Evolutionary conservation across 106 monocot species (phyloP).

Genomic region (Dendrobium nobile): DNA sequence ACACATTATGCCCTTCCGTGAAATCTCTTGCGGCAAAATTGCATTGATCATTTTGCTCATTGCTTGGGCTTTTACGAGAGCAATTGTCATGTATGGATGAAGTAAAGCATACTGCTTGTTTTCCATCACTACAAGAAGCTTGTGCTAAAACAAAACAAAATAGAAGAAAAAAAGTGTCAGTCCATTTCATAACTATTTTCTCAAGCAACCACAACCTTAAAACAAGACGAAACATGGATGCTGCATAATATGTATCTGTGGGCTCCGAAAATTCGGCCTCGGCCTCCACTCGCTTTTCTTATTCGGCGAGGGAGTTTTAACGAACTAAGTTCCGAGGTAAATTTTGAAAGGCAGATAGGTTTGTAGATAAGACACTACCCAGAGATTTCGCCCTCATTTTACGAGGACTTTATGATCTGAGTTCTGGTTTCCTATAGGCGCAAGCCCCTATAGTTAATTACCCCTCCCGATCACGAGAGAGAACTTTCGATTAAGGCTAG

Average conservation of each 20-base stretch:
- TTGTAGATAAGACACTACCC: too few species aligned
- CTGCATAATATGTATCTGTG: background rate
- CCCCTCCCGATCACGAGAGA: too few species aligned
- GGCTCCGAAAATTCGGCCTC: too few species aligned
- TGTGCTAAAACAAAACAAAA: background rate
- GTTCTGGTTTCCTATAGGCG: too few species aligned
- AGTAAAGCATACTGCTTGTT: background rate
- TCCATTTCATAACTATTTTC: background rate
- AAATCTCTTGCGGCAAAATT: background rate
- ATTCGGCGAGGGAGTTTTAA: too few species aligned
- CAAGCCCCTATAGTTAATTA: too few species aligned
- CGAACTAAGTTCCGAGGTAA: too few species aligned
- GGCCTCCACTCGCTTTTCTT: too few species aligned
- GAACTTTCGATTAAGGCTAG: too few species aligned
- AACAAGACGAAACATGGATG: background rate
- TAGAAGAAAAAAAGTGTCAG: background rate
- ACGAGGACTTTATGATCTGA: too few species aligned
- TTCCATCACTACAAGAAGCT: background rate
- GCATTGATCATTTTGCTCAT: background rate
- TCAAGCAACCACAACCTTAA: background rate
- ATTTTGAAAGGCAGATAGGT: too few species aligned
- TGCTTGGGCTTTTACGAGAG: background rate
- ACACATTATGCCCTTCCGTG: background rate
- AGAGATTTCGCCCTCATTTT: too few species aligned
- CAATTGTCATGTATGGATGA: background rate